Evolutionary conservation across 2,329 filamentous ascomycete species (phyloP).

Genomic region (Verticillium dahliae): DNA sequence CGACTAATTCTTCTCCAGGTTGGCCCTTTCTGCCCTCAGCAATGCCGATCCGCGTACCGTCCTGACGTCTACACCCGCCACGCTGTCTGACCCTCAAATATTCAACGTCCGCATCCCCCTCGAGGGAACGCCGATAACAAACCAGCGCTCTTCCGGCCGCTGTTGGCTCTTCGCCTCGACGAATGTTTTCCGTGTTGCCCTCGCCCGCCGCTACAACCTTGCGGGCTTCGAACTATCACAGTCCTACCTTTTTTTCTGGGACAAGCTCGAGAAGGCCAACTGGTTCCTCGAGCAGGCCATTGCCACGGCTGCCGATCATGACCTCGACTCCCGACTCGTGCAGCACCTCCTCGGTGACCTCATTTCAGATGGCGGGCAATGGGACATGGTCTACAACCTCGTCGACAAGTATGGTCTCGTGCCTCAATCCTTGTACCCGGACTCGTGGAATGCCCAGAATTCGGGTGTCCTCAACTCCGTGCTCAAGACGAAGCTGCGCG

Average conservation of each 20-base stretch:
- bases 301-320: constrained; percentile 58
- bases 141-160: constrained; percentile 73
- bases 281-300: constrained; percentile 83
- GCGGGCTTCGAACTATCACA: constrained; percentile 80
- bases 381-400: constrained; percentile 87
- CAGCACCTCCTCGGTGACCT: constrained; percentile 62
- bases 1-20: constrained; percentile 35
- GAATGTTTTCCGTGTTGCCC: constrained; percentile 84
- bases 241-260: constrained; percentile 85
- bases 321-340: constrained; percentile 66
- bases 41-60: constrained; percentile 59
- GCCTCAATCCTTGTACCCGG: constrained; percentile 74
- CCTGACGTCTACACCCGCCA: constrained; percentile 55
- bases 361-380: constrained; percentile 78
- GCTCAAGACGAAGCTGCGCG: constrained; percentile 79
- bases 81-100: constrained; percentile 65
- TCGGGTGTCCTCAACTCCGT: constrained; percentile 64
- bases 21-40: constrained; percentile 69
- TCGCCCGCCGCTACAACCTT: constrained; percentile 78
- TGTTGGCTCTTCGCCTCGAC: constrained; percentile 92
- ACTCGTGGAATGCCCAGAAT: constrained; percentile 71
- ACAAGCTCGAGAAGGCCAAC: constrained; percentile 88
- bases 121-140: constrained; percentile 78
- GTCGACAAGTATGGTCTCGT: constrained; percentile 86
- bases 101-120: constrained; percentile 80